Conservation (phyloP, 202 grass and related monocot species). For the Alloteropsis angusta region DNA sequence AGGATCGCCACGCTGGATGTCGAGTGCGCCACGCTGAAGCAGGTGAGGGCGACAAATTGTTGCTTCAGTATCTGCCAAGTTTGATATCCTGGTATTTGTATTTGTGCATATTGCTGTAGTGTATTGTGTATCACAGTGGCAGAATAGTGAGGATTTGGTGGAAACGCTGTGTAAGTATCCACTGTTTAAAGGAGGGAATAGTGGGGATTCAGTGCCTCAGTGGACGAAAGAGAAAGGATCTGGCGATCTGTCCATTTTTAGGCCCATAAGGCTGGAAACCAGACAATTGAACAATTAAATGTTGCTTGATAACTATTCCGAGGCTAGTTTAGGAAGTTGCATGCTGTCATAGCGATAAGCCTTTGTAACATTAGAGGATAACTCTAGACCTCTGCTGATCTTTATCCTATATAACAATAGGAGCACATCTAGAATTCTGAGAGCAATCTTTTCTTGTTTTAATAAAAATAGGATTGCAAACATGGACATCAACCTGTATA, state of each 20-base stretch:
- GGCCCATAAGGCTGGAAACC: neutral
- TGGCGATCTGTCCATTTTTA: neutral
- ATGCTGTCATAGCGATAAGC: neutral
- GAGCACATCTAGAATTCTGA: neutral
- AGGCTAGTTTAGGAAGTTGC: neutral
- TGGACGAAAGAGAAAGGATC: neutral
- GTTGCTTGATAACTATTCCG: conserved; percentile 5
- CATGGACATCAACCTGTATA: neutral
- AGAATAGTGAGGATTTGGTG: neutral
- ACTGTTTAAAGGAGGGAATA: neutral
- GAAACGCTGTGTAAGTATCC: neutral
- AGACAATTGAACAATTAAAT: conserved; percentile 11
- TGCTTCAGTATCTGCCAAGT: neutral
- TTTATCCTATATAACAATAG: neutral
- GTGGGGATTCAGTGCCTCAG: neutral
- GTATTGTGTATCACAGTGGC: neutral
- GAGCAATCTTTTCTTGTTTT: neutral
- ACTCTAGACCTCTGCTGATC: neutral
- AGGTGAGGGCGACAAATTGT: conserved; percentile 33
- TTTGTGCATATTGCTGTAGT: neutral
- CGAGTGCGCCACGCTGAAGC: conserved; percentile 54
- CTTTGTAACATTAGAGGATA: neutral
- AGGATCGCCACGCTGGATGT: conserved; percentile 45
- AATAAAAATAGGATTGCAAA: neutral
- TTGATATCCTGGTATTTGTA: neutral